Evolutionary conservation across 768 basidiomycete genomes (phyloP).

Genomic region (Suillus placidus): DNA sequence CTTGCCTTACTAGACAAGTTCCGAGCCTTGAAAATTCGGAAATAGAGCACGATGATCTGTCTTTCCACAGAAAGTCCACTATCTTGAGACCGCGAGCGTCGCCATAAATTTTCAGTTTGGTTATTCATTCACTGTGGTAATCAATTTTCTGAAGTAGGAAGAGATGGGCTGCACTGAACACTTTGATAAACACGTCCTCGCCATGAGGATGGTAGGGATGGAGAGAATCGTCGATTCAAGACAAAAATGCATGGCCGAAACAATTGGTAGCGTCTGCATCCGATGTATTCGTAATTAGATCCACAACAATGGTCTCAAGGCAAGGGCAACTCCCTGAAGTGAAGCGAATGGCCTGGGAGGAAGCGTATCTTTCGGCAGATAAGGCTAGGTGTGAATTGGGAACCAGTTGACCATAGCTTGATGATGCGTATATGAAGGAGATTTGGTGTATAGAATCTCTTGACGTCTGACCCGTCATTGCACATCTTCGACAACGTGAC

Average conservation of each 20-base stretch:
- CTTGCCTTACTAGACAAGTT: neutral
- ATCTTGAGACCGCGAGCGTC: neutral
- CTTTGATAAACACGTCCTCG: neutral
- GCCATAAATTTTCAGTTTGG: neutral
- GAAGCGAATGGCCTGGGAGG: neutral
- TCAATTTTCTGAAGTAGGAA: too few species aligned
- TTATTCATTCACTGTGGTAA: neutral
- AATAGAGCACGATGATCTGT: neutral
- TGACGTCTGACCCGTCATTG: neutral
- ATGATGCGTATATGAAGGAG: neutral
- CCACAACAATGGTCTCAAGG: neutral
- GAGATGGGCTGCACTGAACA: neutral
- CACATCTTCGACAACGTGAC: neutral
- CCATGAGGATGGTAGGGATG: too few species aligned
- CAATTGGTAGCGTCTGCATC: neutral
- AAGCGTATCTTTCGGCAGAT: neutral
- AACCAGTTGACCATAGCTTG: neutral
- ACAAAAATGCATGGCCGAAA: neutral
- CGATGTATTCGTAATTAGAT: neutral
- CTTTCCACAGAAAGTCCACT: neutral
- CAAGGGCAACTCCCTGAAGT: neutral
- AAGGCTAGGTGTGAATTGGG: neutral
- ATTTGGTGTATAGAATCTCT: neutral
- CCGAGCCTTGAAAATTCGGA: neutral
- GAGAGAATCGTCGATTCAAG: neutral